Conservation (phyloP, 2,329 filamentous ascomycete species). For the Ophiosphaerella korrae region DNA sequence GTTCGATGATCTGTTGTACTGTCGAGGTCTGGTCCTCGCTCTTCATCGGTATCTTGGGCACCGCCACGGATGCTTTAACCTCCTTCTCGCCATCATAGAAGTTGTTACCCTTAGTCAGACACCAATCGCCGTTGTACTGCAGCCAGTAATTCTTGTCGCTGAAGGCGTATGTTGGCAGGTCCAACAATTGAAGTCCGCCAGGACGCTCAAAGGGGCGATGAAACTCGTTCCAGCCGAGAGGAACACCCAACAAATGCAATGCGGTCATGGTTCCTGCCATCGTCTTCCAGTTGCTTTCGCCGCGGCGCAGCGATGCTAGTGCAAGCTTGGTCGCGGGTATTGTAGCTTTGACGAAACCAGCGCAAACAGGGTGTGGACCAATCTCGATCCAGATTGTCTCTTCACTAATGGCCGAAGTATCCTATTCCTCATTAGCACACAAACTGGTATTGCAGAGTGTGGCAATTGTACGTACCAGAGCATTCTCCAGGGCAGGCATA, state of each 20-base stretch:
- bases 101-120: conserved; percentile 25
- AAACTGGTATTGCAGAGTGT: no score
- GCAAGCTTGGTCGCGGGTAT: background rate
- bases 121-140: conserved; percentile 41
- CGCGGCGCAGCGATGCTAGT: conserved; percentile 9
- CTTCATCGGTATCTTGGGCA: no score
- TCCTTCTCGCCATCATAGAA: no score
- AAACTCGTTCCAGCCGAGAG: conserved; percentile 67
- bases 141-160: conserved; percentile 47
- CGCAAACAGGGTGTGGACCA: conserved; percentile 55
- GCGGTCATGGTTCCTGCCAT: background rate
- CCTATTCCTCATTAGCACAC: no score
- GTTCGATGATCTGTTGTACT: no score
- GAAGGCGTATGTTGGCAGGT: conserved; percentile 55
- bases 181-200: conserved; percentile 56
- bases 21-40: no score
- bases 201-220: conserved; percentile 56
- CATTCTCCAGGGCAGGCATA: conserved; percentile 49
- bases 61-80: no score
- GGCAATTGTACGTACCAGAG: no score
- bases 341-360: conserved; percentile 42
- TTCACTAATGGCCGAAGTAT: conserved; percentile 34
- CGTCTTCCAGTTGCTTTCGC: conserved; percentile 23
- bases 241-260: conserved; percentile 50
- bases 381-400: conserved; percentile 52